Base-by-base conservation (phyloP, 257 asterid species). In the Galeopsis tetrahit region DNA sequence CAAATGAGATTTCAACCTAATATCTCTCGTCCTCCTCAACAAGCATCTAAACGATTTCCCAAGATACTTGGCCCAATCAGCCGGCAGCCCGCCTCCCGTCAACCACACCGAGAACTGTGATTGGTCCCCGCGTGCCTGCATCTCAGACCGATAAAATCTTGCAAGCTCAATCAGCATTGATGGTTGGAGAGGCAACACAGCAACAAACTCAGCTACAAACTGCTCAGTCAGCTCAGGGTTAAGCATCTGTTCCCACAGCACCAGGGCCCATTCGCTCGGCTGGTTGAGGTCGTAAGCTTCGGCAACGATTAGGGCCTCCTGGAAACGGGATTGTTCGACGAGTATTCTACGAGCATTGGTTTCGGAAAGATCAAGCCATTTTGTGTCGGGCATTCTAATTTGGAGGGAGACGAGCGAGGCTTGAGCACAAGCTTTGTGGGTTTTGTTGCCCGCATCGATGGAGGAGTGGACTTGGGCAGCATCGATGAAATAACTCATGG, bases 241-340 rank as follows among this genome's bases (percentile, higher is more conserved):
- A 17, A 92, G 95, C 99, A 95, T 95, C 79, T 88, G 98, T 81
- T 95, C 95, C 99, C 99, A 95, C 68, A 95, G 87, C 28, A 95
- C 99, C 42, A 88, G 87, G 51, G 99, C 98, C 99, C 99, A 95
- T 61, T 95, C 99, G 39, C 98, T 84, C 2, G 99, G 90, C 79
- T 92, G 98, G 87, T 95, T 95, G 55, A 95, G 97, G 65, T 88
- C 85, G 69, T 95, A 95, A 65, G 99, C 99, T 79, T 95, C 99
- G 58, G 99, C 99, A 60, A 95, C 99, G 11, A 91, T 88, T 40
- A 95, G 83, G 39, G 99, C 99, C 78, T 95, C 99, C 74, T 84
- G 99, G 77, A 95, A 92, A 69, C 91, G 91, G 78, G 92, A 88
- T 75, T 95, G 99, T 52, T 92, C 95, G 0, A 95, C 97, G 11